Base-by-base conservation (phyloP, 2,329 filamentous ascomycete species). In the Talaromyces albobiverticillius region DNA sequence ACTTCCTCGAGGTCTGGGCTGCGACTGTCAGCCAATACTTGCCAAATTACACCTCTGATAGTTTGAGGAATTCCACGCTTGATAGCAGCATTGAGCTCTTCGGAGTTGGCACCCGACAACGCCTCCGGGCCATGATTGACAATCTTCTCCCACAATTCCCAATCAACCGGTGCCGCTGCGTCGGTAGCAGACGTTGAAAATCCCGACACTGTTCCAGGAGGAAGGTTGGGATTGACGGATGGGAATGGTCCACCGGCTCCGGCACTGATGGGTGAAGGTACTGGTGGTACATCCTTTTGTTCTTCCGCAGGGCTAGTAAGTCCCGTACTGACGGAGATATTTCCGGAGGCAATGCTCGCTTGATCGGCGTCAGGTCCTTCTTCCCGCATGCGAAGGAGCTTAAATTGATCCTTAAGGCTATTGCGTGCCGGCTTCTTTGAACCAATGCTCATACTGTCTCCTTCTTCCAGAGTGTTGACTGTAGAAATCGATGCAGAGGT, bases 41-140 rank as follows among this genome's bases (percentile, higher is more conserved):
- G 94, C 94, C 94, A 99, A 48, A 99, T 92, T 2, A 99, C 94
- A n/a, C 94, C 95, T 55, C 94, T 86, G 58, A 99, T 96, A 3
- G 92, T 93, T 61, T 87, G 91, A 1, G 94, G 94, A 54, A 99
- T 99, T 29, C 94, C 94, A 36, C 87, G 89, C 47, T 93, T 89
- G 62, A 99, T 96, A 20, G 94, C 92, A 60, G 82, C 84, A 67
- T 93, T 96, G 54, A 99, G 77, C 68, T 96, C 92, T 64, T 95
- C 90, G 0, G 93, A 82, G 65, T 91, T 96, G 3, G 90, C 91
- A 56, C 90, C 85, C 10, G 90, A 88, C 47, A 97, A 88, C 9
- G 90, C 93, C 25, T 90, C 85, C 14, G 92, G 91, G 0, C 94
- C 94, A 74, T 96, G 90, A 61, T 96, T 95, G 31, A 99, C 94